Evolutionary conservation across 768 basidiomycete species (phyloP).

Genomic region (Tephrocybe sp.): DNA sequence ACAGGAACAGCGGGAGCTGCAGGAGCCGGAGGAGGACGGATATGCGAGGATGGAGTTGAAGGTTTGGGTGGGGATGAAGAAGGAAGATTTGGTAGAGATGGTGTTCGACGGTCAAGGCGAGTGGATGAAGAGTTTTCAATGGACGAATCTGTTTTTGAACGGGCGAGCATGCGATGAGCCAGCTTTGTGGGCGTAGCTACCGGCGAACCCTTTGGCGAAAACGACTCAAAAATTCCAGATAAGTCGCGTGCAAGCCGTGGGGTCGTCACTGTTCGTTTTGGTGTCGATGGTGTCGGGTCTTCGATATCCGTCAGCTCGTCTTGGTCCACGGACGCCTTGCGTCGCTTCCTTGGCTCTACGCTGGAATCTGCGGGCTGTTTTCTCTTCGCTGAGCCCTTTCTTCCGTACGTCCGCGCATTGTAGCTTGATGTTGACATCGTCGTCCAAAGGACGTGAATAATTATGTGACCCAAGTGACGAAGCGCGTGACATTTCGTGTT

Average conservation of each 20-base stretch:
- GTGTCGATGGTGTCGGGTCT: slow-evolving; percentile 15
- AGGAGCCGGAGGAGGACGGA: slow-evolving; percentile 25
- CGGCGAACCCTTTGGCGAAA: slow-evolving; percentile 25
- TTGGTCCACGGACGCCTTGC: slow-evolving; percentile 21
- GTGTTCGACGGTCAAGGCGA: slow-evolving; percentile 30
- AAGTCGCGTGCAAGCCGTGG: slow-evolving; percentile 43
- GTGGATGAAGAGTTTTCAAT: slow-evolving; percentile 29
- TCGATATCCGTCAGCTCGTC: slow-evolving; percentile 10
- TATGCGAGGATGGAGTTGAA: slow-evolving; percentile 23
- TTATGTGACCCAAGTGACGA: not conserved
- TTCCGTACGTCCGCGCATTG: slow-evolving; percentile 37
- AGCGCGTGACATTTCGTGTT: too few species aligned
- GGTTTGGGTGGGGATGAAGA: slow-evolving; percentile 25
- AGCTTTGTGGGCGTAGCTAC: slow-evolving; percentile 42
- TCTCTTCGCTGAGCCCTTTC: slow-evolving; percentile 26
- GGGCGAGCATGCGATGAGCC: slow-evolving; percentile 71
- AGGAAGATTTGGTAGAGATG: slow-evolving; percentile 36
- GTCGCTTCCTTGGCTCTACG: slow-evolving; percentile 23
- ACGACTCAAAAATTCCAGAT: slow-evolving; percentile 44
- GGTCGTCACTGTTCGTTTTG: slow-evolving; percentile 19
- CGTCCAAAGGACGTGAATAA: not conserved
- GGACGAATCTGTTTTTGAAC: slow-evolving; percentile 65
- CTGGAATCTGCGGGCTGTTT: slow-evolving; percentile 12
- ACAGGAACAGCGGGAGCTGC: slow-evolving; percentile 28
- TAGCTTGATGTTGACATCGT: slow-evolving; percentile 19